Evolutionary conservation across 2,329 filamentous ascomycete genomes (phyloP).

Genomic region (Plectosphaerella plurivora): DNA sequence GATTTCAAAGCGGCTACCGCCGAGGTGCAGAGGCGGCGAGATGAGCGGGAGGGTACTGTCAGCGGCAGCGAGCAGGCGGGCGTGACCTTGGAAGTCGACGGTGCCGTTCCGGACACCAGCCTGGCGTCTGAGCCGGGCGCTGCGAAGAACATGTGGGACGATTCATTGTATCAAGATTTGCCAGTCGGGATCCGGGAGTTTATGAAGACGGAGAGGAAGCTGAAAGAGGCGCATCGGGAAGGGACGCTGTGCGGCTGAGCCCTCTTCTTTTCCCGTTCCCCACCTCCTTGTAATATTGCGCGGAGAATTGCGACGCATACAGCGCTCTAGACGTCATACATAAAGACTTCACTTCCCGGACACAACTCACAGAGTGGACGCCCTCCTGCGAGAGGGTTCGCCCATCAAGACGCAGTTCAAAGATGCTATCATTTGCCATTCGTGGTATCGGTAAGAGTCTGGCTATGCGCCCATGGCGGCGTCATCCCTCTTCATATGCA

Average conservation of each 20-base stretch:
- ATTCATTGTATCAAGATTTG: slow-evolving; percentile 71
- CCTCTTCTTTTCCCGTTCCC: background rate
- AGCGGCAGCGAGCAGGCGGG: slow-evolving; percentile 26
- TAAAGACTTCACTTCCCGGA: background rate
- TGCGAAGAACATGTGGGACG: slow-evolving; percentile 52
- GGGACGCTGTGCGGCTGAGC: slow-evolving; percentile 39
- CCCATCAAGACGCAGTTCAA: no score
- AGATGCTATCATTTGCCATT: background rate
- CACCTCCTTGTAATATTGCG: background rate
- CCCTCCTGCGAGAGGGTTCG: no score
- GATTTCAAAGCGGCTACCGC: slow-evolving; percentile 69
- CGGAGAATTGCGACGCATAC: background rate
- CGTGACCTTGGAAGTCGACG: slow-evolving; percentile 73
- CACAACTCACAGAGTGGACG: no score
- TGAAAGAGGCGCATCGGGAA: slow-evolving; percentile 71
- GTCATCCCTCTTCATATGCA: no score
- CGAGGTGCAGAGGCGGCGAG: slow-evolving; percentile 56
- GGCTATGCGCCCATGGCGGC: background rate
- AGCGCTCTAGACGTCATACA: background rate
- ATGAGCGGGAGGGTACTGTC: slow-evolving; percentile 25
- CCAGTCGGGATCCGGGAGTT: slow-evolving; percentile 94
- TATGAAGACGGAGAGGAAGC: slow-evolving; percentile 91
- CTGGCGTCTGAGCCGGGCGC: slow-evolving; percentile 45
- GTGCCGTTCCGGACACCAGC: slow-evolving; percentile 67
- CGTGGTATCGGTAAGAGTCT: background rate